These are phyloP conservation scores for Trametes versicolor DNA, from an alignment of 1,284 basidiomycete genomes.

Conservation along the genomic window DNA sequence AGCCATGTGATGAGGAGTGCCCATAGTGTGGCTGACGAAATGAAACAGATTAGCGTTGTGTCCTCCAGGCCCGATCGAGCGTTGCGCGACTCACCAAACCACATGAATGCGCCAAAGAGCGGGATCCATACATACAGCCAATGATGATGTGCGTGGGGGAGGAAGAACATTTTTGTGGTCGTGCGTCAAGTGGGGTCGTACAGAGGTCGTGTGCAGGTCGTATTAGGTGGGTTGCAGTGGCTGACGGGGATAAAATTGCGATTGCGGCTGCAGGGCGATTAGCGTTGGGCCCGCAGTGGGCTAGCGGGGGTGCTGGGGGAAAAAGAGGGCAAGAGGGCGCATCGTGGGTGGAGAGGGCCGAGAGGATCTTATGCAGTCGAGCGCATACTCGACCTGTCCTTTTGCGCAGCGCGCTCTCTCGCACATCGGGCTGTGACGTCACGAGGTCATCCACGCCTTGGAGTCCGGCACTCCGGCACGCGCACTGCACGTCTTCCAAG, in stretches of 20 bases:
- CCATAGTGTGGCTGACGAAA: constrained; percentile 58
- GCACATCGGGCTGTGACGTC: constrained; percentile 15
- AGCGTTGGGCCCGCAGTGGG: constrained; percentile 3
- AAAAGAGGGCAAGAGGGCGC: constrained; percentile 1
- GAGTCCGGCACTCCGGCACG: constrained; percentile 19
- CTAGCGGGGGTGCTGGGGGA: constrained; percentile 3
- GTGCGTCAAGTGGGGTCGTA: constrained; percentile 8
- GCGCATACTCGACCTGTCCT: constrained; percentile 5
- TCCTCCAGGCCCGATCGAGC: not conserved
- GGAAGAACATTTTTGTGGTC: constrained; percentile 26
- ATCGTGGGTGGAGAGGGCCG: constrained; percentile 17
- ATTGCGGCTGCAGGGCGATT: constrained; percentile 22
- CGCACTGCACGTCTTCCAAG: not conserved
- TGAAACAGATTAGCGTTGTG: not conserved
- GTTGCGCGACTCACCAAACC: constrained; percentile 60
- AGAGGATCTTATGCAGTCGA: constrained; percentile 19
- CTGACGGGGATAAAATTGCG: constrained; percentile 13
- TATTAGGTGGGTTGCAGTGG: not conserved
- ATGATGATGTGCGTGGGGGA: constrained; percentile 50
- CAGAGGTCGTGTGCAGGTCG: constrained; percentile 18
- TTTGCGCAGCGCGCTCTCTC: not conserved
- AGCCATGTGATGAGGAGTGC: constrained; percentile 77
- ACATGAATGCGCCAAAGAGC: constrained; percentile 63
- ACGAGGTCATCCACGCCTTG: constrained; percentile 12
- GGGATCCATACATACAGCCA: constrained; percentile 75